Evolutionary conservation across 2,329 filamentous ascomycete species (phyloP), one percentile per base, ranked within the genome.

Genomic region (Dichotomopilus funicola): DNA sequence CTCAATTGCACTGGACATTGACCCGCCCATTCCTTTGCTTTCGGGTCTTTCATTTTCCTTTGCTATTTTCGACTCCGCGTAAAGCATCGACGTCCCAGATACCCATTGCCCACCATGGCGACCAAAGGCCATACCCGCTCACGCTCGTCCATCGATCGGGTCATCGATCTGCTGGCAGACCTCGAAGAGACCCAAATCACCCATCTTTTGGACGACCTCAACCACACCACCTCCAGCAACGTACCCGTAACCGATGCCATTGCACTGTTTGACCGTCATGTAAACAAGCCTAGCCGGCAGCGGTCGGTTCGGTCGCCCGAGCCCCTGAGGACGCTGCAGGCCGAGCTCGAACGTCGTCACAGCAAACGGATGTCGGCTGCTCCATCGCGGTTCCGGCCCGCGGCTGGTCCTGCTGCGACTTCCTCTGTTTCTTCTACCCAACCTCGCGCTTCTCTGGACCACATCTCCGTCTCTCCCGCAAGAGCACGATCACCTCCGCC

Each of bases 161-260:
- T 65, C 53, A 61, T 65, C 50, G 62, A 63, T 50, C 63, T 65
- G 60, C 60, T 65, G 59, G 61, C 61, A 46, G 62, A 64, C 52
- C 62, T 65, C 44, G 59, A 62, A 52, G 63, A 65, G 6, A 56
- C 33, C 41, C 59, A 65, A 40, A 62, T 65, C 36, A 41, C 61
- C 27, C 41, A 62, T 31, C 61, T 65, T n/a, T 53, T 65, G n/a
- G 63, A 65, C 53, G 63, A 65, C 40, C 44, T 65, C 27, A 65
- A 65, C 58, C 62, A 64, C 54, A 65, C 63, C 33, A 63, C 63
- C 5, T 43, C 61, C 13, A 65, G 63, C 62, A 64, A 65, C 48
- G 62, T 65, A 6, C 61, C 63, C 8, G 63, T 65, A 3, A 57
- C 61, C 7, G 49, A 63, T 36, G 63, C 63, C 27, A 64, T 64